Percentiles rank a stretch among this genome's conserved stretches.
These are phyloP conservation scores for Diospyros kaki DNA, from an alignment of 148 eudicot genomes.

Conservation along the genomic window DNA sequence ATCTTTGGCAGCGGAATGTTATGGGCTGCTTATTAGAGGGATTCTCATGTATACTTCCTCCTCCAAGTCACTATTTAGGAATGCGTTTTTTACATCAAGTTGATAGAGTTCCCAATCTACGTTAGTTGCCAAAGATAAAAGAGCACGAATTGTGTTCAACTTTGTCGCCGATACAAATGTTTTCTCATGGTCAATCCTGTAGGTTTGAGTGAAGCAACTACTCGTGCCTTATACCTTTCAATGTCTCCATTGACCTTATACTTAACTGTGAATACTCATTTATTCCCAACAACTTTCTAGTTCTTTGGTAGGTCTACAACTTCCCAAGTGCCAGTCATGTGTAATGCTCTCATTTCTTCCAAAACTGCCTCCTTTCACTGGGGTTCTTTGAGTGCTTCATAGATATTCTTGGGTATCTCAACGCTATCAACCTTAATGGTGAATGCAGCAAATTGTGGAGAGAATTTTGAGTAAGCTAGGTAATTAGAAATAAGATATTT, in stretches of 20 bases:
- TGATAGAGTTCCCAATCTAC: not conserved
- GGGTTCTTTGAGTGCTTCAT: not conserved
- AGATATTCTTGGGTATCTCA: not conserved
- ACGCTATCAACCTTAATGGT: not conserved
- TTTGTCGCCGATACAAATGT: not conserved
- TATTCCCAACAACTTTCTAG: not conserved
- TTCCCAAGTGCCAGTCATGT: not conserved
- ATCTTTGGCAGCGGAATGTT: too few relatives aligned
- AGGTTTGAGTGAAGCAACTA: constrained; percentile 5
- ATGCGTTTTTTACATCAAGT: constrained; percentile 7
- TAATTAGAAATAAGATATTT: not conserved
- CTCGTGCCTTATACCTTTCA: constrained; percentile 1
- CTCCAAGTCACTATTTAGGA: constrained; percentile 11
- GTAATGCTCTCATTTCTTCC: not conserved
- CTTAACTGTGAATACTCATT: constrained; percentile 7
- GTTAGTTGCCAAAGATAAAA: not conserved
- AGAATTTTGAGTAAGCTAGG: not conserved
- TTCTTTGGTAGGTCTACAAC: not conserved
- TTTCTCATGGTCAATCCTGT: not conserved
- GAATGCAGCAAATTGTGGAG: not conserved
- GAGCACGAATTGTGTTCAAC: not conserved
- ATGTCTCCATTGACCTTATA: not conserved
- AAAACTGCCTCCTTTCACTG: not conserved
- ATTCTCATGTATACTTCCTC: constrained; percentile 9
- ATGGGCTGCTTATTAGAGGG: too few relatives aligned